These are phyloP conservation scores for Fraxinus sp. DNA, from an alignment of 305 asterid genomes.

Conservation along the genomic window DNA sequence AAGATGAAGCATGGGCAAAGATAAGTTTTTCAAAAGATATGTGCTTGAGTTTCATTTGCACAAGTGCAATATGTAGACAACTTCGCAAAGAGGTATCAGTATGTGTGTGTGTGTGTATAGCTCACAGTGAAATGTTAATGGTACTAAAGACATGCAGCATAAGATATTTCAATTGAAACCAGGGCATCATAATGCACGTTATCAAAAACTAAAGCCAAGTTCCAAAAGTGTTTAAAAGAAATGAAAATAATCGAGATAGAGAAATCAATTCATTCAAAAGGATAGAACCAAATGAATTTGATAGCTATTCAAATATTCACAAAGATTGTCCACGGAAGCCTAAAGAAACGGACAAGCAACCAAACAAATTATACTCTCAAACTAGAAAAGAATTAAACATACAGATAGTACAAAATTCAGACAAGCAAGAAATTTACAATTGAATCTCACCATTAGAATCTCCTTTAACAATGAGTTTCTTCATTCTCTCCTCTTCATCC, in stretches of 20 bases:
- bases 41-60: neutral
- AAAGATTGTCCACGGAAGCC: constrained; percentile 8
- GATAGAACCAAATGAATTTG: neutral
- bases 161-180: neutral
- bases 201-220: neutral
- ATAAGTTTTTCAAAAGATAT: neutral
- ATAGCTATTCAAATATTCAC: constrained; percentile 14
- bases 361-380: neutral
- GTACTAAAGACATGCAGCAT: neutral
- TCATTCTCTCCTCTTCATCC: constrained; percentile 44
- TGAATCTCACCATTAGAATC: constrained; percentile 47
- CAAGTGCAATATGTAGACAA: neutral
- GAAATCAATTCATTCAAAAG: neutral
- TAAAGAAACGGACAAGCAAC: neutral
- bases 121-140: neutral
- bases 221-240: neutral
- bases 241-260: neutral
- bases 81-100: neutral
- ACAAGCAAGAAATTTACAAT: neutral
- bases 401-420: neutral
- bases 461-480: constrained; percentile 41
- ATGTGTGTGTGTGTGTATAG: neutral
- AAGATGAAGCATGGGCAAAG: neutral
- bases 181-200: neutral
- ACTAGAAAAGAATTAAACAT: neutral